Base-by-base conservation (phyloP, 202 grass and related monocot species). In the Schoenoplectus tabernaemontani region DNA sequence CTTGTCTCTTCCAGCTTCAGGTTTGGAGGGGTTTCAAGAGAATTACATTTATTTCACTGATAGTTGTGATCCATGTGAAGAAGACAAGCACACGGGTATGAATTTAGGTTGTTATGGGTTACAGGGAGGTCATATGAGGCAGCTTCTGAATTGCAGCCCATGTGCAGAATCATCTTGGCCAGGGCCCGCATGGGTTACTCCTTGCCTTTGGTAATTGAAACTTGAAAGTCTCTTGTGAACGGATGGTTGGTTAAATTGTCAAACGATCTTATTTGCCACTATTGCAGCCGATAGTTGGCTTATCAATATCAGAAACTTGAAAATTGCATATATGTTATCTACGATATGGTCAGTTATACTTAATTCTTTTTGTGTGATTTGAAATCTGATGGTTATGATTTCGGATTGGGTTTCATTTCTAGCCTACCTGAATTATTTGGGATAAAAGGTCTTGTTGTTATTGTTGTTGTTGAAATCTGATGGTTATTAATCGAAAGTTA, bases 41-140 rank as follows among this genome's bases (percentile, higher is more conserved):
- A 70, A 79, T 7, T 84, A 33, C 60, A 59, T 84, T 57, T 78
- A 78, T 51, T 84, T 84, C 36, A 57, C 42, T 1, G 59, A 79
- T 4, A 61, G 51, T 20, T 84, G 54, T 54, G 82, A 78, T 53
- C 57, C 44, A 24, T 66, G 56, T 42, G 43, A 64, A 57, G 44
- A 79, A 39, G 82, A 65, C 8, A 62, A 13, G 33, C 34, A 34
- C n/a, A 78, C 64, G 39, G 57, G 57, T 30, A 64, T 23, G 59
- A 38, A 64, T 44, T 22, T 80, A 4, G 57, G 53, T 59, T 80
- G 57, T 80, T 80, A 80, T 47, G 38, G 39, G 7, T 80, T 80
- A n/a, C 58, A 64, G 20, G 38, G 59, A 32, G 57, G 37, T 46
- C n/a, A 44, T 60, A 80, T 64, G 39, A n/a, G 39, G n/a, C 19